Conservation (phyloP, 192 early-diverging fungal species). For the Haplosporangium gracile region DNA sequence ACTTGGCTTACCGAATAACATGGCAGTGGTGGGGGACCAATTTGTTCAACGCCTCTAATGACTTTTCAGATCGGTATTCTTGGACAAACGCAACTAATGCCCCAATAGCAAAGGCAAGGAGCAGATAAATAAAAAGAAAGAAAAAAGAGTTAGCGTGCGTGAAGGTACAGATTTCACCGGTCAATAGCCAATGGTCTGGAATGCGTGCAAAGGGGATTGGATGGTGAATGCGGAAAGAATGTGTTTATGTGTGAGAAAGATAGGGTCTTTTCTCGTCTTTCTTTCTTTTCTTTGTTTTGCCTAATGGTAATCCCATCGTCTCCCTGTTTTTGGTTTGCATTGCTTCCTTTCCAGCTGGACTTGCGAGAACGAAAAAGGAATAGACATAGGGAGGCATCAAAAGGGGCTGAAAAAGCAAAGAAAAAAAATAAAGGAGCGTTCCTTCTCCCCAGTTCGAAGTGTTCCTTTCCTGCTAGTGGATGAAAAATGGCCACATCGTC, state of each 20-base stretch:
- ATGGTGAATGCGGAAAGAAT: not conserved
- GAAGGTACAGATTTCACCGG: not conserved
- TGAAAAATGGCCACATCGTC: not conserved
- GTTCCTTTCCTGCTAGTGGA: not conserved
- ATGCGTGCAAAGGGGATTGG: constrained; percentile 1
- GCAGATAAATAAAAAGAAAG: not conserved
- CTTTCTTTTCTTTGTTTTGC: not conserved
- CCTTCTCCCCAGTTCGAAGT: not conserved
- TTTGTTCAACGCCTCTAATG: constrained; percentile 86
- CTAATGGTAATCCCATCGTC: not conserved
- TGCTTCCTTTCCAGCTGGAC: not conserved
- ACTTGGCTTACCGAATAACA: constrained; percentile 73
- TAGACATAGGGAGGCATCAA: not conserved
- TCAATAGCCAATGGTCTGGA: not conserved
- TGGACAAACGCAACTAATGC: constrained; percentile 86
- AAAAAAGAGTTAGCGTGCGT: not conserved
- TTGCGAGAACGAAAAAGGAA: not conserved
- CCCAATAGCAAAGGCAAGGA: not conserved
- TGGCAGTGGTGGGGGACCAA: constrained; percentile 90
- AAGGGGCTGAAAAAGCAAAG: not conserved
- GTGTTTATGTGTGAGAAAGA: not conserved
- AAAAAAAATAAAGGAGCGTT: not conserved
- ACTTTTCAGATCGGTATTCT: constrained; percentile 89
- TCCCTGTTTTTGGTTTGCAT: not conserved
- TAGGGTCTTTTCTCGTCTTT: not conserved